Percentiles rank a stretch among this genome's conserved stretches.
Evolutionary conservation across 768 basidiomycete genomes (phyloP).

Genomic region (Guyanaporus albipodus): DNA sequence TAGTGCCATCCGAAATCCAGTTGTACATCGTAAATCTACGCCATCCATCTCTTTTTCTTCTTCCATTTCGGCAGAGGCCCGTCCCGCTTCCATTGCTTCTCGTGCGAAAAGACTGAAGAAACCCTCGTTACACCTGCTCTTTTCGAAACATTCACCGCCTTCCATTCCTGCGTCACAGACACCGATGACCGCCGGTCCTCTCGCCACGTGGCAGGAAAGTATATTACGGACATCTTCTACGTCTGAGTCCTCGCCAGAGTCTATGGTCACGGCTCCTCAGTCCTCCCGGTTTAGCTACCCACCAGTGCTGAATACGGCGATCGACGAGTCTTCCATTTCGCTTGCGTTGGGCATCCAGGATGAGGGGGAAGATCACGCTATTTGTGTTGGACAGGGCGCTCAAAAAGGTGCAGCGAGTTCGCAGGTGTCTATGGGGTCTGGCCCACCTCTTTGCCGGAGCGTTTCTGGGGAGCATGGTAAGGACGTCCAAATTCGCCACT

Average conservation of each 20-base stretch:
- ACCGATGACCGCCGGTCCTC: conserved; percentile 15
- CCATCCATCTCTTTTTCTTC: conserved; percentile 33
- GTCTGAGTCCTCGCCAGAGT: conserved; percentile 33
- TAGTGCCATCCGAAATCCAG: conserved; percentile 25
- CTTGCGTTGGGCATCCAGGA: conserved; percentile 29
- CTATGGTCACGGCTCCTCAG: conserved; percentile 59
- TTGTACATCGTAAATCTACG: conserved; percentile 36
- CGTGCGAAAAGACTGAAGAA: conserved; percentile 48
- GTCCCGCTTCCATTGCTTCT: conserved; percentile 34
- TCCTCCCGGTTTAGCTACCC: conserved; percentile 46
- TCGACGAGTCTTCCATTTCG: conserved; percentile 53
- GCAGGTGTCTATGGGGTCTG: conserved; percentile 21
- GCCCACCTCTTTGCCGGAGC: conserved; percentile 8
- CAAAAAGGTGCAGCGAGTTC: conserved; percentile 6
- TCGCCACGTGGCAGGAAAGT: conserved; percentile 15
- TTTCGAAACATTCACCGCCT: conserved; percentile 60
- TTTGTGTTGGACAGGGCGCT: conserved; percentile 9
- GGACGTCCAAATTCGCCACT: conserved; percentile 23
- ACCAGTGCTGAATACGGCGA: conserved; percentile 57
- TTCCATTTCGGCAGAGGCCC: conserved; percentile 32
- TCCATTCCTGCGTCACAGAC: conserved; percentile 35
- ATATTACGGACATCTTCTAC: conserved; percentile 25
- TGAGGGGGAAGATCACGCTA: conserved; percentile 21
- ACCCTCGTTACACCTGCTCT: conserved; percentile 65
- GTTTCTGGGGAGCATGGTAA: conserved; percentile 18